Evolutionary conservation across 2,329 filamentous ascomycete genomes (phyloP), one percentile per base, ranked within the genome.

Genomic region (Aspergillus fischeri): DNA sequence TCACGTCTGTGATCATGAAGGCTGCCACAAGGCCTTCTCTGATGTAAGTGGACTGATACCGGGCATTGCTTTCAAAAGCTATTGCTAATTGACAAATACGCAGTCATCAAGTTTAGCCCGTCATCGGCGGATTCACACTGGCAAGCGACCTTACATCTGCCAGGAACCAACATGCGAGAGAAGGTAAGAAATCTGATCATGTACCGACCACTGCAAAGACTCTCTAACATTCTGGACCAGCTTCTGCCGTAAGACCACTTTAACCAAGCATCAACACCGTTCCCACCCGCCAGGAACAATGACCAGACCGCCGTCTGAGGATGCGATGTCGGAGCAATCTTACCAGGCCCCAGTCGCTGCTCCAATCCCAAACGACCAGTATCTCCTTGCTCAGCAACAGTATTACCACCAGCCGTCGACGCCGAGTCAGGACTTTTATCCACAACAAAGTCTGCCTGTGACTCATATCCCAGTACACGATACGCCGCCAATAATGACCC

Each of bases 21-120:
- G 72, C 44, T 77, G 75, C 57, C 71, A 68, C 52, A 77, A 77
- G 58, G 75, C 75, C 29, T 77, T 77, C 58, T 77, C 74, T 53
- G 75, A 77, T 64, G 75, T 77, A 70, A 68, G 73, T 59, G 10
- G 17, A 10, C 6, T 28, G 49, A 25, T 49, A 35, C 41, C 51
- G 41, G 52, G 8, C 20, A 25, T 45, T 6, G 21, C 8, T 14
- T 47, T 11, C 21, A 47, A 27, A 24, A 27, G 10, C 11, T 25
- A 27, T 47, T 53, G 50, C 61, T 66, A 28, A 65, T 47, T 21
- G 44, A 25, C 44, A 20, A 42, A 38, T 20, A 14, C 11, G 21
- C 51, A 75, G 73, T 75, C 73, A 9, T 75, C 73, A 48, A 75
- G 73, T 72, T 60, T 75, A 48, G 73, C 73, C 48, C 73, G 73